These are phyloP conservation scores for Allium sativum DNA, from an alignment of 106 monocot genomes.

Conservation along the genomic window DNA sequence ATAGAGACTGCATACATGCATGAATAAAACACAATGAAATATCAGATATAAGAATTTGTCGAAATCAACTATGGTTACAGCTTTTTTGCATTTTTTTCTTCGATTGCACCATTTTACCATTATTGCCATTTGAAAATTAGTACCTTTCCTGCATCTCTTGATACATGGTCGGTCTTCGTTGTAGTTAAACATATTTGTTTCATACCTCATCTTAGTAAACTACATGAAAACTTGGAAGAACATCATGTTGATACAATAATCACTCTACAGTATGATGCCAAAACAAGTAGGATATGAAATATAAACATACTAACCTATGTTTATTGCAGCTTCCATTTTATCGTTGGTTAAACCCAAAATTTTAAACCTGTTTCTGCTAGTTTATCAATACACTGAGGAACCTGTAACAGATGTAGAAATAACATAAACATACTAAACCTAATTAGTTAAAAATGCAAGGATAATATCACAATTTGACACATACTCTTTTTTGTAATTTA, in stretches of 20 bases:
- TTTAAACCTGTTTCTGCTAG: conserved; percentile 95
- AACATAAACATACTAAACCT: conserved; percentile 5
- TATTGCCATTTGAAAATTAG: not conserved
- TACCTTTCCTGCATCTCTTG: conserved; percentile 32
- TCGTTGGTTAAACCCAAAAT: conserved; percentile 98
- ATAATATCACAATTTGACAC: not conserved
- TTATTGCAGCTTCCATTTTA: conserved; percentile 99
- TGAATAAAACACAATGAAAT: too few species aligned
- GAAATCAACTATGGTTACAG: too few species aligned
- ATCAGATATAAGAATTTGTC: too few species aligned
- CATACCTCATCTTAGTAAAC: conserved; percentile 68
- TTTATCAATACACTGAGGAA: conserved; percentile 60
- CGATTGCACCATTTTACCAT: too few species aligned
- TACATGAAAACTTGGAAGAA: conserved; percentile 41
- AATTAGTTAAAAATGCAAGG: not conserved
- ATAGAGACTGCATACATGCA: too few species aligned
- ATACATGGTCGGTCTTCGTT: conserved; percentile 19
- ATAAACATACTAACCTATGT: conserved; percentile 58
- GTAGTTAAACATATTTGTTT: conserved; percentile 52
- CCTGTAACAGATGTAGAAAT: conserved; percentile 18
- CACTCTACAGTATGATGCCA: not conserved
- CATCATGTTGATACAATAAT: not conserved
- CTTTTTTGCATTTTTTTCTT: too few species aligned
- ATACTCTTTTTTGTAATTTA: conserved; percentile 94
- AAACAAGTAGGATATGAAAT: not conserved